These are phyloP conservation scores for Posidonia oceanica DNA, from an alignment of 116 monocot species.

Conservation along the genomic window DNA sequence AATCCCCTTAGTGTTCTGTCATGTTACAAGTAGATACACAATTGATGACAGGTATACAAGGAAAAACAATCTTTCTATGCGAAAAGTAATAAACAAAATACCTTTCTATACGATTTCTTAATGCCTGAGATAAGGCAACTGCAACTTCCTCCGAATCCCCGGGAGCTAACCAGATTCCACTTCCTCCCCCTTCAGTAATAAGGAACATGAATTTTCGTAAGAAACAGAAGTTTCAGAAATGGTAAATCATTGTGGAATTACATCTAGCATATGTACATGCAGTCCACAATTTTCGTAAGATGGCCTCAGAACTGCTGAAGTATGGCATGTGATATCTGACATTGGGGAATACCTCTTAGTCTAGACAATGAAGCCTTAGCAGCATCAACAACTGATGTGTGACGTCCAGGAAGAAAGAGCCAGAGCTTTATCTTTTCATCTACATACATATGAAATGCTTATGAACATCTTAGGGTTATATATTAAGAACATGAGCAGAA, in stretches of 20 bases:
- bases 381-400: constrained; percentile 55
- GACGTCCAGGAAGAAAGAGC: constrained; percentile 93
- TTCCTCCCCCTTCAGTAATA: constrained; percentile 41
- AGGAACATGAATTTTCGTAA: neutral
- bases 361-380: constrained; percentile 60
- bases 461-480: neutral
- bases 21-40: constrained; percentile 1
- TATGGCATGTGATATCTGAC: neutral
- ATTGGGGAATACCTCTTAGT: constrained; percentile 53
- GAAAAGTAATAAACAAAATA: constrained; percentile 9
- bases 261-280: neutral
- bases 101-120: constrained; percentile 90
- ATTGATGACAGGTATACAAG: neutral
- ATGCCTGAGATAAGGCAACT: constrained; percentile 75
- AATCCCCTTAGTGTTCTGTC: constrained; percentile 59
- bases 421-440: constrained; percentile 99
- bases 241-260: neutral
- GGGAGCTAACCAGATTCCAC: constrained; percentile 82
- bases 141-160: constrained; percentile 95
- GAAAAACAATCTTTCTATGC: neutral
- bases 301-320: neutral
- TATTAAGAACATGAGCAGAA: neutral
- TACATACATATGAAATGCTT: constrained; percentile 22
- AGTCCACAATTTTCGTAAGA: neutral
- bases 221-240: neutral